phyloP scores from a whole-genome alignment of 331 rosid species.

The Malus hybrid region DNA sequence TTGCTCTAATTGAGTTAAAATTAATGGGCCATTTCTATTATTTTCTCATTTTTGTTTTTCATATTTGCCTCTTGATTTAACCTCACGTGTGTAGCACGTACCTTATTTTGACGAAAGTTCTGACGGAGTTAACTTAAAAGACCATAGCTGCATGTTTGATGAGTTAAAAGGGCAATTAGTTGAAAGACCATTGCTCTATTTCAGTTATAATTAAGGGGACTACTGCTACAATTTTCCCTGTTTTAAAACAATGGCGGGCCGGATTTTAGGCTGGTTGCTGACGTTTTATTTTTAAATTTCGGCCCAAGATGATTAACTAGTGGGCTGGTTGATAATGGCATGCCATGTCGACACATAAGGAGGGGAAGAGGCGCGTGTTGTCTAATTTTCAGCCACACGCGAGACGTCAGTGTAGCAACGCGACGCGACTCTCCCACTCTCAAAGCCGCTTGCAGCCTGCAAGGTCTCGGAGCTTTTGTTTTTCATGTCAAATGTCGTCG shows the following conservation, averaged over 20 bases:
- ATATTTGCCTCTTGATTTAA: no score
- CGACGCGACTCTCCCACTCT: neutral
- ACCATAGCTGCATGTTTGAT: no score
- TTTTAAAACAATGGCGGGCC: no score
- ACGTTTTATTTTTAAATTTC: no score
- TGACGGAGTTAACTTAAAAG: accelerated
- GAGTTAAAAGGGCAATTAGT: no score
- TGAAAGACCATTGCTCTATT: accelerated
- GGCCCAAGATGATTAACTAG: no score
- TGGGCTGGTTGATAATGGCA: no score
- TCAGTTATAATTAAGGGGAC: accelerated
- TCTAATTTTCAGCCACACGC: conserved; percentile 8
- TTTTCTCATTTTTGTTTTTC: no score
- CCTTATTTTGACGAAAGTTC: no score
- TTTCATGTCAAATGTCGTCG: conserved; percentile 17
- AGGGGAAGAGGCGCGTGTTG: neutral
- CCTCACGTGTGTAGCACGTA: no score
- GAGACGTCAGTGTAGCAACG: neutral
- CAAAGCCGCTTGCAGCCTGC: neutral
- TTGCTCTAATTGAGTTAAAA: no score
- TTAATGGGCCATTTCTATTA: accelerated
- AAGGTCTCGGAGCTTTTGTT: neutral
- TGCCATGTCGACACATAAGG: neutral
- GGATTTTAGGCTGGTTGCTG: no score
- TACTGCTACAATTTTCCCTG: accelerated